Conservation (phyloP, 306 rosid species). For the Prinsepia uniflora region DNA sequence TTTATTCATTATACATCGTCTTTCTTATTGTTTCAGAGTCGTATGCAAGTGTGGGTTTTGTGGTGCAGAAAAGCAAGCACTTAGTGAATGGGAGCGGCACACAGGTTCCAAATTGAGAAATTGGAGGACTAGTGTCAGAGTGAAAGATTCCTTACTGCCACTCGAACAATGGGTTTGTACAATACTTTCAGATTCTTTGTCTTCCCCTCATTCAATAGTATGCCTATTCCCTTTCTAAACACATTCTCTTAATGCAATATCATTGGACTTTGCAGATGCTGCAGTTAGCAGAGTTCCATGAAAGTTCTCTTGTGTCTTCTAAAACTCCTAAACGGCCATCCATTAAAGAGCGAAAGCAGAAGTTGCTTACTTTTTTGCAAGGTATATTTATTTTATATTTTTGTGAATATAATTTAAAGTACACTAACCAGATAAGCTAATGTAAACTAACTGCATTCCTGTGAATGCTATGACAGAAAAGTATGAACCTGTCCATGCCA, state of each 20-base stretch:
- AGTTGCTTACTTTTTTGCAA: conserved; percentile 84
- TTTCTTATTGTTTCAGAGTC: conserved; percentile 57
- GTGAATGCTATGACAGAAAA: conserved; percentile 56
- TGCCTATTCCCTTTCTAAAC: background rate
- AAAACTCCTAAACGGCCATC: conserved; percentile 79
- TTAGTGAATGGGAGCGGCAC: conserved; percentile 96
- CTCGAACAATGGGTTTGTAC: conserved; percentile 97
- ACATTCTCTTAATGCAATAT: conserved; percentile 23
- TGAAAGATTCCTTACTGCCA: conserved; percentile 86
- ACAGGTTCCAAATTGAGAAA: conserved; percentile 89
- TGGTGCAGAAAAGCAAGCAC: conserved; percentile 92
- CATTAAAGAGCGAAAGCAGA: conserved; percentile 81
- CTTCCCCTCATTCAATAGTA: background rate
- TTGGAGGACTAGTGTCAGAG: conserved; percentile 89
- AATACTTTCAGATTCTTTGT: conserved; percentile 6
- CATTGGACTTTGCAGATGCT: conserved; percentile 68
- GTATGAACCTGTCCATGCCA: conserved; percentile 87
- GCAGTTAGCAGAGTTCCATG: conserved; percentile 92
- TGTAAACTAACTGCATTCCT: conserved; percentile 21
- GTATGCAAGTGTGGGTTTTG: conserved; percentile 92
- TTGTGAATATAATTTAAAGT: background rate
- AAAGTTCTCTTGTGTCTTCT: conserved; percentile 59
- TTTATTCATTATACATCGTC: conserved; percentile 13
- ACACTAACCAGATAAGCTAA: conserved; percentile 9
- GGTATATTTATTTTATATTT: conserved; percentile 36